Evolutionary conservation across 2,329 filamentous ascomycete species (phyloP).

Genomic region (Juglanconis sp.): DNA sequence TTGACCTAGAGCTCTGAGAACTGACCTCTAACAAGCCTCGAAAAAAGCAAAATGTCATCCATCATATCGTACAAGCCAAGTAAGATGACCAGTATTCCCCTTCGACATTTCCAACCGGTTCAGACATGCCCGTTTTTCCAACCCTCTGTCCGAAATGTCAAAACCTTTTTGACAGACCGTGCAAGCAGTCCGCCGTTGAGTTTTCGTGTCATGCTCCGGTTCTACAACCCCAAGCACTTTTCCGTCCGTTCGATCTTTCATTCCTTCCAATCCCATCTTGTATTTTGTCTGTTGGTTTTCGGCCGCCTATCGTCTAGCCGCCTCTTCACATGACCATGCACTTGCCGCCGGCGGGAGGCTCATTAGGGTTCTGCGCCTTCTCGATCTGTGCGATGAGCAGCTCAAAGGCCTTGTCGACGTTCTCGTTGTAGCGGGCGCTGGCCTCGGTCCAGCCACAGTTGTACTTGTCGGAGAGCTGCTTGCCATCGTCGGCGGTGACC

Average conservation of each 20-base stretch:
- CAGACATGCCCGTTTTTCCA: not conserved
- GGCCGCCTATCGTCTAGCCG: not conserved
- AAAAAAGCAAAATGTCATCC: not conserved
- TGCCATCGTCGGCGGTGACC: constrained; percentile 80
- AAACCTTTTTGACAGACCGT: not conserved
- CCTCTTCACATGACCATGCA: constrained; percentile 75
- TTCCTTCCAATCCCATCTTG: not conserved
- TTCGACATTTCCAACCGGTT: constrained; percentile 3
- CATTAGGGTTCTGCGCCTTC: constrained; percentile 85
- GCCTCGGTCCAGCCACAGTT: constrained; percentile 94
- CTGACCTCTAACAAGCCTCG: not conserved
- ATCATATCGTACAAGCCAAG: not conserved
- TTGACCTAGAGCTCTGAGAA: not conserved
- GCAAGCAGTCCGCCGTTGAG: not conserved
- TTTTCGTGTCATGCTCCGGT: not conserved
- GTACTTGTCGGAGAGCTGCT: constrained; percentile 79
- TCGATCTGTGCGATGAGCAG: constrained; percentile 93
- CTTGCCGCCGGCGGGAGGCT: constrained; percentile 76
- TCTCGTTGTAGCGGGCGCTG: constrained; percentile 89
- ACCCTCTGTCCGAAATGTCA: not conserved
- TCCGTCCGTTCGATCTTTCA: not conserved
- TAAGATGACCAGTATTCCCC: not conserved
- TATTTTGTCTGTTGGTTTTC: not conserved
- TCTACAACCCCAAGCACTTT: not conserved
- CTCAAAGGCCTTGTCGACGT: constrained; percentile 90